Percentiles rank a stretch among this genome's conserved stretches.
Evolutionary conservation across 306 rosid genomes (phyloP).

Genomic region (Vigna unguiculata): DNA sequence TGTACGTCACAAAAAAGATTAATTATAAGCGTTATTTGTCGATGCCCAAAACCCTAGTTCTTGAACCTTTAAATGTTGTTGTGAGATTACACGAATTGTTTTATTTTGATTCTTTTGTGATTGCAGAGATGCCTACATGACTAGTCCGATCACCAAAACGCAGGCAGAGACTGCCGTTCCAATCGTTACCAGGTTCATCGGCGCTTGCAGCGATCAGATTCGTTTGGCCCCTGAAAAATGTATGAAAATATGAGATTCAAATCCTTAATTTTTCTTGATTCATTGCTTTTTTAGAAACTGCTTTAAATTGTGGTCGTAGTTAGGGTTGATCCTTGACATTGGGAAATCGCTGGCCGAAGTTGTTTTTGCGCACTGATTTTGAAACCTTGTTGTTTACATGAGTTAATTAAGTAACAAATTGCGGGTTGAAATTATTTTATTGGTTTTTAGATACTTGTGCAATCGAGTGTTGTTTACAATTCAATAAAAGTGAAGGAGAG

Average conservation of each 20-base stretch:
- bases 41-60: neutral
- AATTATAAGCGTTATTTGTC: neutral
- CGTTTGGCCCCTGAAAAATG: conserved; percentile 84
- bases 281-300: neutral
- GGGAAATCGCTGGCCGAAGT: neutral
- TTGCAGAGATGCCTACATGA: conserved; percentile 78
- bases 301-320: too few species aligned
- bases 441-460: neutral
- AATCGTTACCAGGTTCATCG: conserved; percentile 59
- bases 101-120: conserved; percentile 9
- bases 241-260: conserved; percentile 30
- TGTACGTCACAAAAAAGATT: conserved; percentile 43
- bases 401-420: neutral
- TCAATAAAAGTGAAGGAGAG: neutral
- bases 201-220: conserved; percentile 79
- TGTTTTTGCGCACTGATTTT: neutral
- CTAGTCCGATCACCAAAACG: conserved; percentile 55
- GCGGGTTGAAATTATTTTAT: neutral
- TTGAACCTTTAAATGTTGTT: neutral
- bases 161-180: conserved; percentile 62
- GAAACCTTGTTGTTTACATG: neutral
- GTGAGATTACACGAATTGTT: neutral
- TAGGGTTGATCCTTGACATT: too few species aligned
- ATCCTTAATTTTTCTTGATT: neutral
- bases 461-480: neutral